Evolutionary conservation across 2,329 filamentous ascomycete genomes (phyloP), one percentile per base, ranked within the genome.

Genomic region (Scleromitrula shiraiana): DNA sequence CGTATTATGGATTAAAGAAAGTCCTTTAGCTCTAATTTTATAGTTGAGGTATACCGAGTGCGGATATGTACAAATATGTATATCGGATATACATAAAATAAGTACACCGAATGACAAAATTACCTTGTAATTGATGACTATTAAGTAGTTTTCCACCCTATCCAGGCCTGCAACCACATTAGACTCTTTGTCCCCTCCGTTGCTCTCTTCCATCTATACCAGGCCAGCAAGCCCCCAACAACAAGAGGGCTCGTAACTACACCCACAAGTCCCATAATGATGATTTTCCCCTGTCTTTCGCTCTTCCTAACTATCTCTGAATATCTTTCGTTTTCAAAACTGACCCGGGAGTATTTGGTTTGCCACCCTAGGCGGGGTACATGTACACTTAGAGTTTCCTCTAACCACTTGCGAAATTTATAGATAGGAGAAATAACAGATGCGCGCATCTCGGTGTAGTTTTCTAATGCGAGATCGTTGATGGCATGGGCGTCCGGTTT

Each of bases 361-460:
- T 84, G 81, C 82, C 91, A 96, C 0, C 91, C 93, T 10, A 90
- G 67, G 22, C 75, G 70, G 0, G 93, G 93, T 2, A 94, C 62
- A 58, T 85, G 82, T 12, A 85, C 76, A 44, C 84, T 87, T 44
- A 97, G 70, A 27, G 76, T 78, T 69, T 98, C 93, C 63, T 98
- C 93, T 12, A 96, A 70, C 55, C 73, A 82, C 67, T 98, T 98
- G 48, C 93, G 80, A 8, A 93, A 64, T 27, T 83, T 77, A 62
- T 97, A 97, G 0, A 83, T 62, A 0, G 78, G 82, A 1, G 82
- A 88, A 32, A 85, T 80, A 7, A 97, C 93, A 3, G 86, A 86
- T 0, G 83, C 78, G 8, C 90, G 80, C 93, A 98, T 98, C 68
- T 98, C 93, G 40, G 83, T 74, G 64, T 96, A 97, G 63, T 98